These are phyloP conservation scores for Sesbania bispinosa DNA, from an alignment of 306 rosid genomes.

Conservation along the genomic window DNA sequence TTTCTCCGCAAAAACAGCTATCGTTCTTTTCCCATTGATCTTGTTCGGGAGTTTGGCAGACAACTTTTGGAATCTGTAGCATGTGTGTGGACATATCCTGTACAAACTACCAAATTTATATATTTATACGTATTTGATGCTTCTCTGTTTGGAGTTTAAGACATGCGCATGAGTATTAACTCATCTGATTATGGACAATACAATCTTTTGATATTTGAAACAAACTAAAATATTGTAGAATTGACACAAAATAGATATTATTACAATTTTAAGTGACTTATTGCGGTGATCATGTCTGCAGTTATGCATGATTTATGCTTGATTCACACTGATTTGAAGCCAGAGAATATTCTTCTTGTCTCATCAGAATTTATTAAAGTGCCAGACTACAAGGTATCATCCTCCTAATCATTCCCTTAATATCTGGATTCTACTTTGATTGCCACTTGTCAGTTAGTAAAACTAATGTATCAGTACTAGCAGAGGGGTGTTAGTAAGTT, in stretches of 20 bases:
- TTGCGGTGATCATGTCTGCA: constrained; percentile 34
- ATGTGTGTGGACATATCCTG: constrained; percentile 86
- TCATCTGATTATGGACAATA: neutral
- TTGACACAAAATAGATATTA: neutral
- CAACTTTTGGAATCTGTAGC: constrained; percentile 96
- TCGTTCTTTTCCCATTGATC: constrained; percentile 88
- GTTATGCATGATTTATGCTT: constrained; percentile 81
- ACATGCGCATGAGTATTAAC: constrained; percentile 18
- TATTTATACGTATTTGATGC: constrained; percentile 25
- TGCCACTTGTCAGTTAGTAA: neutral
- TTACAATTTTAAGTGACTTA: neutral
- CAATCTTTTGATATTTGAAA: neutral
- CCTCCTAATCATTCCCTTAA: neutral
- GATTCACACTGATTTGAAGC: constrained; percentile 86
- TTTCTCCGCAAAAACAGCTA: constrained; percentile 92
- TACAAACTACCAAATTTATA: constrained; percentile 51
- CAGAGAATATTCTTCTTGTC: constrained; percentile 42
- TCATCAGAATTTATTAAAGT: constrained; percentile 60
- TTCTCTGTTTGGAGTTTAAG: constrained; percentile 23
- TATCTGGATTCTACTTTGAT: neutral
- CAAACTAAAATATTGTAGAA: neutral
- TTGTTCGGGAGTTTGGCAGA: constrained; percentile 90
- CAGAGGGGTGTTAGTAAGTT: neutral
- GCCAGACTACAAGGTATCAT: constrained; percentile 69
- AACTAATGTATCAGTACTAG: neutral